Conservation (phyloP, 1,284 basidiomycete genomes). For the Ganoderma leucocontextum region DNA sequence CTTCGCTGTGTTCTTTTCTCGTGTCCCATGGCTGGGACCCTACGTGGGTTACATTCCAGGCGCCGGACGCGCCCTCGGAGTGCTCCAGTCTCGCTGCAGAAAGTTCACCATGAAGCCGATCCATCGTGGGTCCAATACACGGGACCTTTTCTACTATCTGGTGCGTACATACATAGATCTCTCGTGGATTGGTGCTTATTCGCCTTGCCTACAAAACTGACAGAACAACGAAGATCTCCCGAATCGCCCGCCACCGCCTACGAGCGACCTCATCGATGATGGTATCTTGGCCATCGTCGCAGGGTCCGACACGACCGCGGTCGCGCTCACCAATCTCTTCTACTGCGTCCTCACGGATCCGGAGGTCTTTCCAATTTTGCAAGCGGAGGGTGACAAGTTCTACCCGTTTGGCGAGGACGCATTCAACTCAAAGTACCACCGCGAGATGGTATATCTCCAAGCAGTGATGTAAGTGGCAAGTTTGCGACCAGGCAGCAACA, state of each 20-base stretch:
- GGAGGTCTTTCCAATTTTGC: constrained; percentile 30
- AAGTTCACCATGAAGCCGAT: constrained; percentile 14
- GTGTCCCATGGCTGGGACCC: constrained; percentile 17
- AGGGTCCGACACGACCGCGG: constrained; percentile 44
- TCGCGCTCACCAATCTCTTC: constrained; percentile 34
- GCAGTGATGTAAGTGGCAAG: constrained; percentile 39
- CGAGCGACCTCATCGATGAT: constrained; percentile 24
- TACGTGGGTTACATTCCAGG: constrained; percentile 27
- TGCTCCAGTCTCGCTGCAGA: constrained; percentile 8
- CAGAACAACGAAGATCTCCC: constrained; percentile 35
- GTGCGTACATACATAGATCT: constrained; percentile 4
- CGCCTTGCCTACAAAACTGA: background rate
- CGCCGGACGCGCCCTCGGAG: constrained; percentile 11
- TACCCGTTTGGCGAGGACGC: constrained; percentile 37
- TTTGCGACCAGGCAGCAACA: constrained; percentile 11
- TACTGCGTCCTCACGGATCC: constrained; percentile 34
- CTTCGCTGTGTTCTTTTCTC: background rate
- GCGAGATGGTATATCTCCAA: constrained; percentile 41
- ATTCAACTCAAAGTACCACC: constrained; percentile 31
- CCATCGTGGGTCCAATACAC: constrained; percentile 10
- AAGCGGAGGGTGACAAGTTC: constrained; percentile 40
- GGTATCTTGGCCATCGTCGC: constrained; percentile 32
- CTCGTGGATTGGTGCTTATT: background rate
- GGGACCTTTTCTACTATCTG: constrained; percentile 37
- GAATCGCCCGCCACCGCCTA: constrained; percentile 18